Conservation (phyloP, 805 yeast species). For the Teunomyces barrocoloradensis region DNA sequence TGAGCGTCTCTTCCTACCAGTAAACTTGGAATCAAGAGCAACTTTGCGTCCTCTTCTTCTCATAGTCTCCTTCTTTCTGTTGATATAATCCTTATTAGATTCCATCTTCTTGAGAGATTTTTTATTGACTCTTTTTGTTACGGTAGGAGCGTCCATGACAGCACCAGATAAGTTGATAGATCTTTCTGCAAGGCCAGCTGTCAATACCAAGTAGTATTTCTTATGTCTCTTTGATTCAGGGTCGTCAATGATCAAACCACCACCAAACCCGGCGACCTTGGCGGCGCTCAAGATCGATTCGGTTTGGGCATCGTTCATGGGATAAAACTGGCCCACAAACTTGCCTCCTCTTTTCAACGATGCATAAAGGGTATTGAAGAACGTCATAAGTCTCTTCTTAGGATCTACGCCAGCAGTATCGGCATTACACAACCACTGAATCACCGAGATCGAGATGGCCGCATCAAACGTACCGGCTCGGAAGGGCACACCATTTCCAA, state of each 20-base stretch:
- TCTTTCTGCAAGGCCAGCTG: slow-evolving; percentile 79
- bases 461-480: slow-evolving; percentile 97
- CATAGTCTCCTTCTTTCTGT: slow-evolving; percentile 91
- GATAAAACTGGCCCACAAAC: slow-evolving; percentile 96
- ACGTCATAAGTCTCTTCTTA: slow-evolving; percentile 69
- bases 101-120: slow-evolving; percentile 59
- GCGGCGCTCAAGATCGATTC: slow-evolving; percentile 80
- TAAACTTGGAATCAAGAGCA: slow-evolving; percentile 85
- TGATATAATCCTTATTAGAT: slow-evolving; percentile 74
- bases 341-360: slow-evolving; percentile 90
- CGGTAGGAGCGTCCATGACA: slow-evolving; percentile 65
- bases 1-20: slow-evolving; percentile 68
- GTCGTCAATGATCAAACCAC: slow-evolving; percentile 91
- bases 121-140: slow-evolving; percentile 41
- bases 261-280: slow-evolving; percentile 91
- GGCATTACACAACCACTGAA: slow-evolving; percentile 98
- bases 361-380: slow-evolving; percentile 86
- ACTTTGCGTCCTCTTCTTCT: slow-evolving; percentile 86
- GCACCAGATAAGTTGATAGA: slow-evolving; percentile 78
- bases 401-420: slow-evolving; percentile 84
- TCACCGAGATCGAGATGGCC: slow-evolving; percentile 90
- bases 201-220: slow-evolving; percentile 84
- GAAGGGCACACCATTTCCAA: slow-evolving; percentile 93
- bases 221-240: slow-evolving; percentile 90
- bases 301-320: slow-evolving; percentile 82